phyloP scores from a whole-genome alignment of 352 stramenopile genomes.

The Globisporangium viniferum region DNA sequence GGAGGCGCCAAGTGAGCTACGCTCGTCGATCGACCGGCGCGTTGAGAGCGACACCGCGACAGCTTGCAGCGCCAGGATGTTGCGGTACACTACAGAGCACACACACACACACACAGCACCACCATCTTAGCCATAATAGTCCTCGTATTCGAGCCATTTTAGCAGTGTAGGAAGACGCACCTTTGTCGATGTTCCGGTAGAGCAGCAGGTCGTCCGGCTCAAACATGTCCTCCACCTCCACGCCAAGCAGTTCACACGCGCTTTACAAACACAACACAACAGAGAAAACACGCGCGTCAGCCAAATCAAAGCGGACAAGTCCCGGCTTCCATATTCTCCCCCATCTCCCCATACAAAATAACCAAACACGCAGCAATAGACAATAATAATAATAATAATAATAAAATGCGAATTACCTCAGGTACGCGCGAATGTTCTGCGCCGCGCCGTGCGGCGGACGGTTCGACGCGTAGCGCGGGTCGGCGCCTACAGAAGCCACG shows the following conservation, averaged over 20 bases:
- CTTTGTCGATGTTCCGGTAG: conserved; percentile 58
- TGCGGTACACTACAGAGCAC: conserved; percentile 59
- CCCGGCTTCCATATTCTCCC: background rate
- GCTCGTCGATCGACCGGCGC: conserved; percentile 76
- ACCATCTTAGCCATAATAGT: background rate
- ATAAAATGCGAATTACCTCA: conserved; percentile 31
- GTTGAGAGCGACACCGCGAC: conserved; percentile 73
- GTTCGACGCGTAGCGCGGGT: conserved; percentile 3
- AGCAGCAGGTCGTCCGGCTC: conserved; percentile 70
- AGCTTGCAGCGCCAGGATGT: conserved; percentile 71
- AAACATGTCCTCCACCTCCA: conserved; percentile 59
- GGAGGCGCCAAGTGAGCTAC: conserved; percentile 44
- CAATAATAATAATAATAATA: background rate
- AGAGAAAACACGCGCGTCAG: background rate
- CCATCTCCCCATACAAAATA: background rate
- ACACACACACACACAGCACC: background rate
- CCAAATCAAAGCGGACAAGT: conserved; percentile 2
- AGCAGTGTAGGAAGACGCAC: conserved; percentile 23
- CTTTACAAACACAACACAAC: conserved; percentile 22
- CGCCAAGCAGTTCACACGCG: conserved; percentile 64
- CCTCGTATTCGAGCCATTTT: background rate
- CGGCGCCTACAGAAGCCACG: background rate
- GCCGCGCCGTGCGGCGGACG: conserved; percentile 14
- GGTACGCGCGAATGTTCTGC: conserved; percentile 62
- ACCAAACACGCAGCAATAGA: background rate